Evolutionary conservation across 768 basidiomycete genomes (phyloP).

Genomic region (Lyophyllum decastes): DNA sequence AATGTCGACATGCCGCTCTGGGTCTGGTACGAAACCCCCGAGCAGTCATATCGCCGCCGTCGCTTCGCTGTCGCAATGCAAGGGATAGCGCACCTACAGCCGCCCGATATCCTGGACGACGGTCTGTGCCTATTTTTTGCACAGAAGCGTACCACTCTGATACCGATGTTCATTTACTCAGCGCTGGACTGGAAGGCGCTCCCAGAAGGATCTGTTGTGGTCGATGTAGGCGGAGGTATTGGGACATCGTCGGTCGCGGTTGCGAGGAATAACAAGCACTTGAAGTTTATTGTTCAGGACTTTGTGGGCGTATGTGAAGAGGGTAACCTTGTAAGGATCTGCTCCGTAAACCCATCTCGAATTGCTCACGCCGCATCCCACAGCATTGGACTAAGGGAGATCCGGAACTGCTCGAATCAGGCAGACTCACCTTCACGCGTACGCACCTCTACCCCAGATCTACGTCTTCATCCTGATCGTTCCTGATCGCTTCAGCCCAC

Average conservation of each 20-base stretch:
- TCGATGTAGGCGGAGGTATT: conserved; percentile 32
- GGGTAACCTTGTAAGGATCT: conserved; percentile 5
- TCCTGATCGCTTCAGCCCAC: conserved; percentile 21
- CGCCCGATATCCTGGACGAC: conserved; percentile 5
- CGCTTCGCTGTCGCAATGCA: conserved; percentile 8
- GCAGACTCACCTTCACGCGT: conserved; percentile 3
- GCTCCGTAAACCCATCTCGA: background rate
- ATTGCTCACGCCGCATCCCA: background rate
- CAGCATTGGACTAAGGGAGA: conserved; percentile 8
- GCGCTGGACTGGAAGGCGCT: conserved; percentile 27
- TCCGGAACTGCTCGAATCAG: conserved; percentile 2
- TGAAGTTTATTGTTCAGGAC: conserved; percentile 29
- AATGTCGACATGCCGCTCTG: background rate
- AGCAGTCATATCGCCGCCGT: conserved; percentile 1
- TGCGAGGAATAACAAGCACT: conserved; percentile 17
- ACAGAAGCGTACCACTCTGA: background rate
- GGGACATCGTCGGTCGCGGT: conserved; percentile 25
- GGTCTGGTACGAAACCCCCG: background rate
- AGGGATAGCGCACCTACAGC: conserved; percentile 7
- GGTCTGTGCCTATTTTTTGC: background rate
- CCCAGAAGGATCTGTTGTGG: conserved; percentile 20
- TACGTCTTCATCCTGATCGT: background rate
- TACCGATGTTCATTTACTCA: conserved; percentile 5
- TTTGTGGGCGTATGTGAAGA: conserved; percentile 16
- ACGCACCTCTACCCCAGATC: background rate